Base-by-base conservation (phyloP, 1,284 basidiomycete species). In the Bondarzewia mesenterica region DNA sequence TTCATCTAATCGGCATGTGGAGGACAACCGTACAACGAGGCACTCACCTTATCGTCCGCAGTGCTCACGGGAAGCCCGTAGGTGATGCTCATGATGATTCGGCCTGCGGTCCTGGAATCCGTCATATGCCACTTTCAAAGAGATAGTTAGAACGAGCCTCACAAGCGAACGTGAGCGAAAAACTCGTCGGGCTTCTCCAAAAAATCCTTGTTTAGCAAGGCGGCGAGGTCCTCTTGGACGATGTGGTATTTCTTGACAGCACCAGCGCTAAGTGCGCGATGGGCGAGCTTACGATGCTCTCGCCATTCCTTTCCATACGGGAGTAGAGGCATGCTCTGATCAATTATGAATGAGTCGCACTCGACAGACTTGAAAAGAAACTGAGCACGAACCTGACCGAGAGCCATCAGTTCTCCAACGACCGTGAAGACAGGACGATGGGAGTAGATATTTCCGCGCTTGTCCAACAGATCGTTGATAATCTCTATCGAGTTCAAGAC, bases 201-300 rank as follows among this genome's bases (percentile, higher is more conserved):
- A 14, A 44, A 16, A n/a, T 15, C 22, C 5, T 16, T 6, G 25
- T 14, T n/a, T 10, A 44, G 22, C 8, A 44, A n/a, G n/a, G 54
- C 54, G 2, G 58, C 56, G 7, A 63, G 45, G 5, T 62, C 56
- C 43, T 63, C 56, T 44, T 65, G 65, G 1, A 61, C 43, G 4
- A 16, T 5, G 29, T 57, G 46, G 50, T 65, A 66, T 12, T 60
- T 57, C 40, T 62, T 57, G 21, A 67, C 60, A 0, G 58, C 58
- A 7, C 52, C 53, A 0, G 57, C 51, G 40, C 55, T 63, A 7
- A 68, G 46, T 0, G 55, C 58, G 5, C 48, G 43, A 37, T 66
- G 58, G 3, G 56, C 50, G 5, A 67, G 54, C 45, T 59, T 64
- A 5, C 64, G 54, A 39, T 61, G 57, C 2, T 47, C 44, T 21